phyloP scores from a whole-genome alignment of 192 early-diverging fungal genomes.

The Rhizophagus clarus region DNA sequence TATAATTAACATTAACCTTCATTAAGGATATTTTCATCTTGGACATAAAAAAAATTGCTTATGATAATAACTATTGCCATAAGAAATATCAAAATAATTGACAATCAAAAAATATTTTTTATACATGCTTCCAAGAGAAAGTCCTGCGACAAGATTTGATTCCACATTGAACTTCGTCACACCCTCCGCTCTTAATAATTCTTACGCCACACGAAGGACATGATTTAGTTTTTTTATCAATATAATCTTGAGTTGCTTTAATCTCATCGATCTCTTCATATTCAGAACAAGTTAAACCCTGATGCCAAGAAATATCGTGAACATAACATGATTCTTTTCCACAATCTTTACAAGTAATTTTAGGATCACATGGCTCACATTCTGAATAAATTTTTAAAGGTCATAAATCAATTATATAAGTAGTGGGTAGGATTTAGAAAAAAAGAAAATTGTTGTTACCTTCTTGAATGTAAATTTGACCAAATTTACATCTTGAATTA shows the following conservation, averaged over 20 bases:
- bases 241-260: neutral
- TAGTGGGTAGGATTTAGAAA: too few relatives aligned
- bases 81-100: too few relatives aligned
- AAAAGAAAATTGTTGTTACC: neutral
- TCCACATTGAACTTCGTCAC: slow-evolving; percentile 8
- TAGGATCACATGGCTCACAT: neutral
- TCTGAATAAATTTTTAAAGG: neutral
- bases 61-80: too few relatives aligned
- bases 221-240: slow-evolving; percentile 4
- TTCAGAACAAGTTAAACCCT: neutral
- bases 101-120: too few relatives aligned
- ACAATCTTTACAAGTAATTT: slow-evolving; percentile 23
- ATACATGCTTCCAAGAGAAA: too few relatives aligned
- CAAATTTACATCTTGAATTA: slow-evolving; percentile 12
- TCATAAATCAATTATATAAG: too few relatives aligned
- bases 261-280: neutral
- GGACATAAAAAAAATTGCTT: too few relatives aligned
- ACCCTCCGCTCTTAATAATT: slow-evolving; percentile 27
- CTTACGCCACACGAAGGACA: slow-evolving; percentile 14
- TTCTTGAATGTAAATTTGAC: slow-evolving; percentile 24
- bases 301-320: slow-evolving; percentile 8
- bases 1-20: too few relatives aligned
- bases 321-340: neutral
- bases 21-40: too few relatives aligned
- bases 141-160: too few relatives aligned